Evolutionary conservation across 139 green algal species (phyloP).

Genomic region (Spirogloea muscicola): DNA sequence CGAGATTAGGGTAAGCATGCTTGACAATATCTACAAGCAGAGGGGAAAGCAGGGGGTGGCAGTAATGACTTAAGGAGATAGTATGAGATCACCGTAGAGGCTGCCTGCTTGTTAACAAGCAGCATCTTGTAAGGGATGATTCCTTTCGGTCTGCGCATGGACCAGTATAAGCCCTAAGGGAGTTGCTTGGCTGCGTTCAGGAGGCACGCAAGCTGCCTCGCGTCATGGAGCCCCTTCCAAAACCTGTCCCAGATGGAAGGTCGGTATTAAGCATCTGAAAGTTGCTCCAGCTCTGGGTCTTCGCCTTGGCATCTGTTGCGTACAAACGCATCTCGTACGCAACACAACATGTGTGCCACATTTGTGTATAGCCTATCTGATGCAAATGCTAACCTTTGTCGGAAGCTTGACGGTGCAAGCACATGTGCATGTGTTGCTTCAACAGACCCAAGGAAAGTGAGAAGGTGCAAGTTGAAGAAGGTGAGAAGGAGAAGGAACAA

Average conservation of each 20-base stretch:
- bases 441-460: neutral
- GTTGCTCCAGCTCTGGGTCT: neutral
- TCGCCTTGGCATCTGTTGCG: neutral
- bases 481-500: neutral
- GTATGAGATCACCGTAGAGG: no score
- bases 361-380: neutral
- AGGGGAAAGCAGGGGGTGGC: no score
- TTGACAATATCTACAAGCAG: no score
- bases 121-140: neutral
- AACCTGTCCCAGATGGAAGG: no score
- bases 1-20: conserved; percentile 41
- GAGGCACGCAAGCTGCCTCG: no score
- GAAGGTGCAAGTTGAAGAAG: neutral
- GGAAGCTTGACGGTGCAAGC: neutral
- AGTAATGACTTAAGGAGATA: no score
- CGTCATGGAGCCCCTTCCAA: no score
- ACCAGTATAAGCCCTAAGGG: neutral
- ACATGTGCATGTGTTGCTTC: neutral
- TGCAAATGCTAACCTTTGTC: neutral
- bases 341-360: neutral
- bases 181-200: no score
- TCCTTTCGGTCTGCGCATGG: neutral
- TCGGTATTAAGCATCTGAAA: no score
- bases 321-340: neutral
- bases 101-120: neutral